Percentiles rank a stretch among this genome's conserved stretches.
Evolutionary conservation across 1,139 yeast genomes (phyloP).

Genomic region (Zygosaccharomyces pseudobailii): DNA sequence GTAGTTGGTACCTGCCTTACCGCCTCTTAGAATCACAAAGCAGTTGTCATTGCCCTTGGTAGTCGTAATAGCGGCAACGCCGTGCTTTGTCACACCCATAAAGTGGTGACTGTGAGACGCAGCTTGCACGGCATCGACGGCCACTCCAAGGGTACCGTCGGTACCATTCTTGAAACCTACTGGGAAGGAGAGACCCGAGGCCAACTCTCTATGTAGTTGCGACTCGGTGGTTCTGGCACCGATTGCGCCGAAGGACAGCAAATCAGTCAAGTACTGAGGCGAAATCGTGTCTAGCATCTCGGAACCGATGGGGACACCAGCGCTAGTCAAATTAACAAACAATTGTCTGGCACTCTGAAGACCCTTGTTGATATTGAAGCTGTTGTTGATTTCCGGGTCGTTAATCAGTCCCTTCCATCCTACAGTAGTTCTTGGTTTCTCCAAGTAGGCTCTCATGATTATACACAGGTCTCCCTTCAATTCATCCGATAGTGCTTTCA

Average conservation of each 20-base stretch:
- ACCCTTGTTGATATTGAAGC: conserved; percentile 95
- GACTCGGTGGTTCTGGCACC: conserved; percentile 99
- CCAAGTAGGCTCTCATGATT: conserved; percentile 95
- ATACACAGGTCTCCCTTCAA: conserved; percentile 70
- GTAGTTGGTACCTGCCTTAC: conserved; percentile 88
- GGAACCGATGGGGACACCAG: conserved; percentile 84
- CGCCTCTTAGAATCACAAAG: conserved; percentile 91
- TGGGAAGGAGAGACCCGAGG: conserved; percentile 96
- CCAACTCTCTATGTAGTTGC: conserved; percentile 93
- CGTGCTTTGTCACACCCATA: conserved; percentile 95
- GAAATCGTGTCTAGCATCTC: conserved; percentile 98
- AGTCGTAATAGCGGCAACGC: conserved; percentile 91
- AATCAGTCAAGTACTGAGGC: conserved; percentile 93
- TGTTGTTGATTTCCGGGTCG: conserved; percentile 90
- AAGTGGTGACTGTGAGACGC: conserved; percentile 92
- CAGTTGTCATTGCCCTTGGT: conserved; percentile 91
- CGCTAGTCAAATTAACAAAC: conserved; percentile 74
- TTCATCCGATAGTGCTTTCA: conserved; percentile 63
- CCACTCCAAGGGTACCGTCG: conserved; percentile 90
- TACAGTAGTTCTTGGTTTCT: conserved; percentile 97
- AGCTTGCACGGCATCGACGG: conserved; percentile 90
- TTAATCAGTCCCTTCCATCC: conserved; percentile 99
- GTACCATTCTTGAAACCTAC: conserved; percentile 98
- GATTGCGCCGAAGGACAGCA: conserved; percentile 91
- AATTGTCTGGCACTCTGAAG: conserved; percentile 80